Evolutionary conservation across 305 asterid genomes (phyloP), one percentile per base, ranked within the genome.

Genomic region (Fraxinus albicans): DNA sequence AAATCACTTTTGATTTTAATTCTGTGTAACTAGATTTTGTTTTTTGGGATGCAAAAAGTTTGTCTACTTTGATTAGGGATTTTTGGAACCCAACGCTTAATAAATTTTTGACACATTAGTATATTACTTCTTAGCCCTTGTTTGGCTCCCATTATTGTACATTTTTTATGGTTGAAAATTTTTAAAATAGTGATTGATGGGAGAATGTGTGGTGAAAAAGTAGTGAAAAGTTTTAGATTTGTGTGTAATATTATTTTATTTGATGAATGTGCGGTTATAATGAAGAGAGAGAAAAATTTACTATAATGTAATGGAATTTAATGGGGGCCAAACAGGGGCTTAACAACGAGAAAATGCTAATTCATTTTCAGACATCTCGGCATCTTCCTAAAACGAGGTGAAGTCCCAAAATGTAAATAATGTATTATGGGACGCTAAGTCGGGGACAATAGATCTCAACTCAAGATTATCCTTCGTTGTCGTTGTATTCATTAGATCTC

Each of bases 21-120:
- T 53, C 78, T 25, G 78, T 82, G 33, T 7, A 60, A 31, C 72
- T 21, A 63, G 34, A 25, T 81, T 88, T 84, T 79, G 85, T 60
- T 84, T 84, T 86, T 83, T 82, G 86, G 88, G 94, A 77, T 83
- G 91, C 81, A 89, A 89, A 8, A 89, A 88, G 88, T 84, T 87
- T 87, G 89, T 88, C 89, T 69, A 88, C 86, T 89, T 88, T 89
- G 93, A 90, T 77, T 85, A 84, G 83, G 79, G 53, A 44, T 2
- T 81, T 73, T 88, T 81, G 80, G 82, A 77, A 86, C 84, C 74
- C 80, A 86, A 80, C 65, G 77, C 79, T 10, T 25, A 75, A 72
- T 83, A 35, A 69, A 76, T 67, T 77, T 83, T 85, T 10, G 53
- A 12, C 1, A 44, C 53, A 44, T 44, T 12, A 44, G 53, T 10